phyloP scores from a whole-genome alignment of 2,329 filamentous ascomycete genomes.

The Diaporthe vaccinii region DNA sequence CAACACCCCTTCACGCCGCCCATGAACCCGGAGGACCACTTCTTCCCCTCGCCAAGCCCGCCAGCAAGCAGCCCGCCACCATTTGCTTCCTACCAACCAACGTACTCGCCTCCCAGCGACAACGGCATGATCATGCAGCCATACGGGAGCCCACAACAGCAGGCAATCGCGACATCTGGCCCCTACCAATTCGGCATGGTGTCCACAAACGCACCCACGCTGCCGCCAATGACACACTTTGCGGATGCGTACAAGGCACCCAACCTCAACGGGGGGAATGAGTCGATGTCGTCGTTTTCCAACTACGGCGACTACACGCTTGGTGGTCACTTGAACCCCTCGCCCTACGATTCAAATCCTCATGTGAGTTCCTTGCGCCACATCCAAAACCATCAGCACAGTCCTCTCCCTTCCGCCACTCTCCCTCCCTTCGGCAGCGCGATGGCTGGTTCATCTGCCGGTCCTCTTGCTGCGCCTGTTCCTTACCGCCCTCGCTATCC shows the following conservation, averaged over 20 bases:
- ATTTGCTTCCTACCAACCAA: slow-evolving; percentile 72
- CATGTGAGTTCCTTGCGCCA: slow-evolving; percentile 77
- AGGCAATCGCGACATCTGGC: slow-evolving; percentile 65
- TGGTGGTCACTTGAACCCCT: slow-evolving; percentile 73
- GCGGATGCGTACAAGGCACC: slow-evolving; percentile 78
- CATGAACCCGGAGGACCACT: slow-evolving; percentile 73
- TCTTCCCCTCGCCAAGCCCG: slow-evolving; percentile 65
- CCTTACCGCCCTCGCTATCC: slow-evolving; percentile 42
- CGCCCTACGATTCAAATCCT: slow-evolving; percentile 77
- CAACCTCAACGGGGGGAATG: slow-evolving; percentile 67
- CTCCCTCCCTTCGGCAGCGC: slow-evolving; percentile 42
- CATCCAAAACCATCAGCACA: slow-evolving; percentile 51
- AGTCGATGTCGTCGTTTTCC: slow-evolving; percentile 71
- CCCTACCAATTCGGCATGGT: slow-evolving; percentile 70
- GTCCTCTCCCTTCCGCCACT: slow-evolving; percentile 45
- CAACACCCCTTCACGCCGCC: slow-evolving; percentile 73
- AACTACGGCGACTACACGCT: slow-evolving; percentile 77
- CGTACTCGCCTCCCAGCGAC: slow-evolving; percentile 77
- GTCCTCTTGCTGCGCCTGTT: slow-evolving; percentile 42
- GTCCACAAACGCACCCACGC: slow-evolving; percentile 68
- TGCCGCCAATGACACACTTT: slow-evolving; percentile 76
- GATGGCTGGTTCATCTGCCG: slow-evolving; percentile 36
- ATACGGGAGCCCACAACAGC: slow-evolving; percentile 67
- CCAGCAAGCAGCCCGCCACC: slow-evolving; percentile 67
- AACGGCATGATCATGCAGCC: slow-evolving; percentile 66